Evolutionary conservation across 2,329 filamentous ascomycete species (phyloP), one percentile per base, ranked within the genome.

Genomic region (Uncinocarpus reesii): DNA sequence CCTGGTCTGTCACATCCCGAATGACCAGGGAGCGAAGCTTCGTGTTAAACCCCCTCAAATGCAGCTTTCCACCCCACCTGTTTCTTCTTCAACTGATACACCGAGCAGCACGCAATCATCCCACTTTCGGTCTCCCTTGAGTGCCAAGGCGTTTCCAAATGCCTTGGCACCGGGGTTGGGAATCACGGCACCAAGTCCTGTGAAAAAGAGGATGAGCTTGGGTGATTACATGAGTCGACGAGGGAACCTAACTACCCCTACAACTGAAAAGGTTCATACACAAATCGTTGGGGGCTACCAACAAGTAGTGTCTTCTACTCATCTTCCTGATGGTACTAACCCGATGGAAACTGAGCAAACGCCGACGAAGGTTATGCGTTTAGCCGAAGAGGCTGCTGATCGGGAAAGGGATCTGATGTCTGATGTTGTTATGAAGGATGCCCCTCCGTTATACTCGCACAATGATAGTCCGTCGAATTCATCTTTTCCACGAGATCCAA

Each of bases 141-240:
- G 18, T n/a, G 24, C 20, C 5, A 44, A 45, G 28, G 13, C 24
- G n/a, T 7, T 16, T 7, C 11, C 47, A 10, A 45, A 4, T 15
- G 7, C 41, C 13, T 7, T 36, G 16, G 20, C 41, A n/a, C 54
- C 60, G 8, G 55, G 58, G 4, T 56, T 62, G n/a, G 58, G 57
- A 34, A 52, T 64, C 7, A 60, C 65, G 6, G 65, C 67, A n/a
- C 66, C 71, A 21, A 72, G 68, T 54, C 71, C 71, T 2, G 64
- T 67, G 15, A 72, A 73, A 58, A 74, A 74, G 57, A 74, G 74
- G 52, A 62, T 74, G 41, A 74, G 69, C 53, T 56, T 74, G 16
- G 70, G 70, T 37, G 71, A 74, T 53, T 74, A 74, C 52, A 62
- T 72, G 47, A 70, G 62, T 42, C 65, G 66, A 45, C 63, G 67